These are phyloP conservation scores for Choanephora cucurbitarum DNA, from an alignment of 371 early-diverging fungal species.

Conservation along the genomic window DNA sequence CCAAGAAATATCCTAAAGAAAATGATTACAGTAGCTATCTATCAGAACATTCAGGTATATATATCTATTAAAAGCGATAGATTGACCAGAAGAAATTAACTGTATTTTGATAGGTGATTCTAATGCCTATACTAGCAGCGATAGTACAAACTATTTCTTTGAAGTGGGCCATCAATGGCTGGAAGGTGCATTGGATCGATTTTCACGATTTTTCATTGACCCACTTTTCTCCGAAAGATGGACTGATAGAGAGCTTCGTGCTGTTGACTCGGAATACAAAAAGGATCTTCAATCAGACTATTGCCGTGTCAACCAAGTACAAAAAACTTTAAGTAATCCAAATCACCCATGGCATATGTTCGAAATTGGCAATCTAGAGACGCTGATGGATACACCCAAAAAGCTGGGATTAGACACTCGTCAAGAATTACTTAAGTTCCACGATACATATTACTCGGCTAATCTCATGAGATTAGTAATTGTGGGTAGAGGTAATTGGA, in stretches of 20 bases:
- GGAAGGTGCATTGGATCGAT: slow-evolving; percentile 93
- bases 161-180: slow-evolving; percentile 83
- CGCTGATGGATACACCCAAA: slow-evolving; percentile 74
- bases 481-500: slow-evolving; percentile 80
- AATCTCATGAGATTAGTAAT: slow-evolving; percentile 95
- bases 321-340: slow-evolving; percentile 71
- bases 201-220: slow-evolving; percentile 91
- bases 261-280: slow-evolving; percentile 95
- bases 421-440: slow-evolving; percentile 82
- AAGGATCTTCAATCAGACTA: slow-evolving; percentile 87
- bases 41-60: slow-evolving; percentile 84
- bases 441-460: slow-evolving; percentile 88
- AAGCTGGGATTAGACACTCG: slow-evolving; percentile 77
- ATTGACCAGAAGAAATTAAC: too few species aligned
- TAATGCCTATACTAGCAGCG: slow-evolving; percentile 93
- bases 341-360: slow-evolving; percentile 86
- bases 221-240: slow-evolving; percentile 87
- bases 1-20: slow-evolving; percentile 85
- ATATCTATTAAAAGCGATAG: too few species aligned
- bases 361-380: slow-evolving; percentile 82
- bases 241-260: slow-evolving; percentile 89
- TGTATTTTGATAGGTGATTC: slow-evolving; percentile 53
- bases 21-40: slow-evolving; percentile 91
- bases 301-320: slow-evolving; percentile 85
- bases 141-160: slow-evolving; percentile 95